A percentile compares a stretch with the other conserved stretches of the same genome.
Conservation (phyloP, 192 early-diverging fungal species). For the Coemansia sp. region DNA sequence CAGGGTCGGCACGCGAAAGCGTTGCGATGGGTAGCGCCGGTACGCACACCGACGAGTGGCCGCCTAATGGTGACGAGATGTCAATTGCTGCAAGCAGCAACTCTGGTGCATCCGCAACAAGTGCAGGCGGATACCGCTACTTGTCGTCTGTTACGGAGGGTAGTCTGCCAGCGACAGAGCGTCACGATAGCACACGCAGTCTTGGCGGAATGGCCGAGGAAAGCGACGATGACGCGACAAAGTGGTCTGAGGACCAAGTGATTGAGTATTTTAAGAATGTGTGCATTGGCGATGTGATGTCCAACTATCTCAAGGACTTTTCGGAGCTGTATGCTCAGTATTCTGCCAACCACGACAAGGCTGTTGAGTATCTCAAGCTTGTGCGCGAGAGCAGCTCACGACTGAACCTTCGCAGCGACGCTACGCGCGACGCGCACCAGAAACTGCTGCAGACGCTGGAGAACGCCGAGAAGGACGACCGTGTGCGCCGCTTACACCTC, state of each 20-base stretch:
- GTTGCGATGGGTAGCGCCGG: slow-evolving; percentile 20
- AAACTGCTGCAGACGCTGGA: slow-evolving; percentile 48
- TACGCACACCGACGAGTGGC: slow-evolving; percentile 28
- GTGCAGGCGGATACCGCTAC: slow-evolving; percentile 16
- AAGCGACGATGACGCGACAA: slow-evolving; percentile 43
- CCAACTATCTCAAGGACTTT: slow-evolving; percentile 54
- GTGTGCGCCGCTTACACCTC: slow-evolving; percentile 41
- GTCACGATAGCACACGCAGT: slow-evolving; percentile 42
- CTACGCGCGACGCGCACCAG: slow-evolving; percentile 44
- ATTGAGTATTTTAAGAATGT: slow-evolving; percentile 53
- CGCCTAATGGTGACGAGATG: slow-evolving; percentile 36
- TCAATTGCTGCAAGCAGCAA: slow-evolving; percentile 34
- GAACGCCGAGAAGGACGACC: slow-evolving; percentile 45
- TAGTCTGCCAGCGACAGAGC: slow-evolving; percentile 5
- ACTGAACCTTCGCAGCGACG: slow-evolving; percentile 42
- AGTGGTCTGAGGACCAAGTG: slow-evolving; percentile 49
- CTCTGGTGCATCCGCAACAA: slow-evolving; percentile 30
- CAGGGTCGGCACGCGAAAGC: slow-evolving; percentile 9
- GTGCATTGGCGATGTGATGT: slow-evolving; percentile 53
- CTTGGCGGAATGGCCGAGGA: slow-evolving; percentile 19
- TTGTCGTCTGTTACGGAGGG: background rate
- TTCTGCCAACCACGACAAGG: slow-evolving; percentile 55
- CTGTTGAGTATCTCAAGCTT: slow-evolving; percentile 52
- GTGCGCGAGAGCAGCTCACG: slow-evolving; percentile 53
- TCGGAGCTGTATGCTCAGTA: slow-evolving; percentile 54